These are phyloP conservation scores for Alternaria novae-zelandiae DNA, from an alignment of 2,329 filamentous ascomycete genomes.

Conservation along the genomic window DNA sequence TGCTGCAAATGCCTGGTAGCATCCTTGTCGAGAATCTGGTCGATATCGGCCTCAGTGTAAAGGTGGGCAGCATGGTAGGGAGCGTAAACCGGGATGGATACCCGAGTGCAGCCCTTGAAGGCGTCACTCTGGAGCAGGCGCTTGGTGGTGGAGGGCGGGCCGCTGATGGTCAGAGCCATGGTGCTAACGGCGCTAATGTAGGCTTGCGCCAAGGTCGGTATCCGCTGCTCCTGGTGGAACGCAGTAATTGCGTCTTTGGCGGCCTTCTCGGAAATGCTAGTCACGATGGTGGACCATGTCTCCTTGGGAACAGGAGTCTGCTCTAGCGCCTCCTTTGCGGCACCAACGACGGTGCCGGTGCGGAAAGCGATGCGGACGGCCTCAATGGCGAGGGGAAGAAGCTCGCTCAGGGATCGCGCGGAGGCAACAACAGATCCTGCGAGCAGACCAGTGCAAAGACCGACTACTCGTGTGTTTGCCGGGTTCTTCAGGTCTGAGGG, in stretches of 20 bases:
- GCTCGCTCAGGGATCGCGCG: slow-evolving; percentile 65
- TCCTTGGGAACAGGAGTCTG: slow-evolving; percentile 62
- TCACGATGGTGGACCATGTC: slow-evolving; percentile 71
- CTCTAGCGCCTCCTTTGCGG: slow-evolving; percentile 55
- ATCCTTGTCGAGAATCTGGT: slow-evolving; percentile 56
- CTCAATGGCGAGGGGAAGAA: slow-evolving; percentile 68
- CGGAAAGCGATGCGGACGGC: slow-evolving; percentile 71
- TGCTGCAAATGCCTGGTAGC: slow-evolving; percentile 51
- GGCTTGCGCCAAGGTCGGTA: slow-evolving; percentile 57
- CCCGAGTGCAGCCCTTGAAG: slow-evolving; percentile 58
- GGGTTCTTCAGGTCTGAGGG: slow-evolving; percentile 59
- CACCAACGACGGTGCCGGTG: slow-evolving; percentile 58
- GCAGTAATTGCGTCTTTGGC: slow-evolving; percentile 59
- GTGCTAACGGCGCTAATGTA: slow-evolving; percentile 66
- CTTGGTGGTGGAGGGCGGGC: slow-evolving; percentile 61
- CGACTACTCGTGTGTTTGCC: slow-evolving; percentile 62
- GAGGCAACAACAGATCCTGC: slow-evolving; percentile 72
- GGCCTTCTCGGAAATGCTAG: slow-evolving; percentile 60
- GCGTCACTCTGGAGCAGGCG: slow-evolving; percentile 59
- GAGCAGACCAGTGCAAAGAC: slow-evolving; percentile 72
- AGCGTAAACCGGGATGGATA: slow-evolving; percentile 62
- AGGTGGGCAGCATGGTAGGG: slow-evolving; percentile 66
- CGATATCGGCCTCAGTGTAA: slow-evolving; percentile 58
- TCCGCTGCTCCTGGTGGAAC: slow-evolving; percentile 64
- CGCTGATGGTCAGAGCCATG: slow-evolving; percentile 66